These are phyloP conservation scores for Thalia dealbata DNA, from an alignment of 176 grass and related monocot genomes.

Conservation along the genomic window DNA sequence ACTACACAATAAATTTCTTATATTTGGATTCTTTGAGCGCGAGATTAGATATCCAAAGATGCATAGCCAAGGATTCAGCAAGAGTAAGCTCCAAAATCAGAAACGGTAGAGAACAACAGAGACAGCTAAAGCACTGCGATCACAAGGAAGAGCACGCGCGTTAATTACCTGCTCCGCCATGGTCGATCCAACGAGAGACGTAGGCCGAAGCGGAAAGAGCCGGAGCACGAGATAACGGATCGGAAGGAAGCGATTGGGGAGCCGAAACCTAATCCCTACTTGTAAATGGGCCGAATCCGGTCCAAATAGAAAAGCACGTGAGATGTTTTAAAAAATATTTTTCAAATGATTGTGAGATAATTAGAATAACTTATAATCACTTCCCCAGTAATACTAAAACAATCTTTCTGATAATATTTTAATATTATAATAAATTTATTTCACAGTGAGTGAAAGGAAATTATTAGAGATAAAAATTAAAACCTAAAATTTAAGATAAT, in stretches of 20 bases:
- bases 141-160: neutral
- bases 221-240: neutral
- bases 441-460: too few relatives aligned
- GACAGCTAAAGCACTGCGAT: neutral
- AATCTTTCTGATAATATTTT: too few relatives aligned
- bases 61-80: neutral
- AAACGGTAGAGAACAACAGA: neutral
- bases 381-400: too few relatives aligned
- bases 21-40: too few relatives aligned
- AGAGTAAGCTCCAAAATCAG: neutral
- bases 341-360: too few relatives aligned
- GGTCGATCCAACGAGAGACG: neutral
- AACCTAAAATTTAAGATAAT: too few relatives aligned
- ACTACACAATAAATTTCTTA: neutral
- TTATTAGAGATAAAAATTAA: too few relatives aligned
- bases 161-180: constrained; percentile 1
- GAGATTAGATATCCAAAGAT: neutral
- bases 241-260: too few relatives aligned
- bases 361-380: too few relatives aligned
- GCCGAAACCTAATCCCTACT: neutral
- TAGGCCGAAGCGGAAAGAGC: neutral
- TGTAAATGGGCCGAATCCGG: neutral
- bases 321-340: too few relatives aligned
- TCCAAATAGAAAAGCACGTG: neutral
- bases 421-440: too few relatives aligned